phyloP scores from a whole-genome alignment of 2,329 filamentous ascomycete genomes.

The Alternaria infectoria region DNA sequence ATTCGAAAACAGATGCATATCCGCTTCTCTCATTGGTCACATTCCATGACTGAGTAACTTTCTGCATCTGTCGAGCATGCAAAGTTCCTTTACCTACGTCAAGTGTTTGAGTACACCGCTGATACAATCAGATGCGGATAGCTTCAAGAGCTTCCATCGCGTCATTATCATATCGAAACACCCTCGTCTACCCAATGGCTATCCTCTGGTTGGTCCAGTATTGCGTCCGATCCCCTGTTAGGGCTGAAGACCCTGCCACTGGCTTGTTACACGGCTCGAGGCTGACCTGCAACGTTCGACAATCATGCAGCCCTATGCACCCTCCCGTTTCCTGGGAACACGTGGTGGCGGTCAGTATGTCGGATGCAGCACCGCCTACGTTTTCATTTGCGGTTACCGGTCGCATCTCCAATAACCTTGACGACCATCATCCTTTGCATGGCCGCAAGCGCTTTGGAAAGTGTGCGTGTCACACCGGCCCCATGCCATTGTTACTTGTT shows the following conservation, averaged over 20 bases:
- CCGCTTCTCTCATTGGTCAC: neutral
- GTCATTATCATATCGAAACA: neutral
- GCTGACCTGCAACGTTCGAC: conserved; percentile 34
- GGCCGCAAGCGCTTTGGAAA: neutral
- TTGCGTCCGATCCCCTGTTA: conserved; percentile 12
- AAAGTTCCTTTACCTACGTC: neutral
- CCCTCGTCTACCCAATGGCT: neutral
- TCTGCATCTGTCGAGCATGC: conserved; percentile 3
- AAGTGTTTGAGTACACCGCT: conserved; percentile 10
- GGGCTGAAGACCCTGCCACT: conserved; percentile 8
- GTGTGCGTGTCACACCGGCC: neutral
- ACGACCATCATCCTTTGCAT: neutral
- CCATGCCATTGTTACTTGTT: conserved; percentile 19
- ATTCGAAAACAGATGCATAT: neutral
- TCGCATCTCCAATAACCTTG: conserved; percentile 6
- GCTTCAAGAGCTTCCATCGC: neutral
- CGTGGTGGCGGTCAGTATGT: conserved; percentile 36
- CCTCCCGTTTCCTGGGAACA: conserved; percentile 35
- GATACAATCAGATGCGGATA: neutral
- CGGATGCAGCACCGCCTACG: conserved; percentile 26
- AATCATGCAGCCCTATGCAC: conserved; percentile 45
- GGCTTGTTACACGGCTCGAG: conserved; percentile 21
- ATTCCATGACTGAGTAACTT: conserved; percentile 10
- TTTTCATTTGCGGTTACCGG: neutral
- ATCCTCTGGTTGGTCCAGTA: neutral